phyloP scores from a whole-genome alignment of 2,329 filamentous ascomycete species.

The Colletotrichum sp. region DNA sequence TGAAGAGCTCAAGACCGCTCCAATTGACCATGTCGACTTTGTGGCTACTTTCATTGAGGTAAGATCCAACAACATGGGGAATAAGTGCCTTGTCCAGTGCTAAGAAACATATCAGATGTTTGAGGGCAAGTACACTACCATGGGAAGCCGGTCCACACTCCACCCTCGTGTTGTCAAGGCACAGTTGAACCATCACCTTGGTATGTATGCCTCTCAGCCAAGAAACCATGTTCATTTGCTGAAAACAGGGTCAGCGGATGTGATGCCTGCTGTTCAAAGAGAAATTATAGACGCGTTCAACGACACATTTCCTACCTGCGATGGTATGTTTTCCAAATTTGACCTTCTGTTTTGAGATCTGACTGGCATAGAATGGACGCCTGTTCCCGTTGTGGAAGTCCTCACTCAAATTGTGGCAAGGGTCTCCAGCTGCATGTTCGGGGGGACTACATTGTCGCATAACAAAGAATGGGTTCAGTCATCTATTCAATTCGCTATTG shows the following conservation, averaged over 20 bases:
- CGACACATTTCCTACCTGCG: not conserved
- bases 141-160: conserved; percentile 31
- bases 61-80: not conserved
- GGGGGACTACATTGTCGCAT: conserved; percentile 24
- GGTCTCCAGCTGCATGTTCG: conserved; percentile 33
- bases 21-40: conserved; percentile 30
- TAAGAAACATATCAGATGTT: conserved; percentile 26
- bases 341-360: not conserved
- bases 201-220: not conserved
- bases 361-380: conserved; percentile 25
- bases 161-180: conserved; percentile 30
- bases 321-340: not conserved
- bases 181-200: conserved; percentile 26
- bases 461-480: conserved; percentile 35
- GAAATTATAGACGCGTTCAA: not conserved
- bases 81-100: not conserved
- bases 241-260: not conserved
- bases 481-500: conserved; percentile 31
- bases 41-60: conserved; percentile 28
- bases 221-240: not conserved
- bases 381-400: conserved; percentile 25
- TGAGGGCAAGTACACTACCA: conserved; percentile 34
- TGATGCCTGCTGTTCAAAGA: not conserved
- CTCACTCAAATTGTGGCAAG: conserved; percentile 32
- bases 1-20: conserved; percentile 30